These are phyloP conservation scores for Metschnikowia vanudenii DNA, from an alignment of 805 yeast genomes.

Conservation along the genomic window DNA sequence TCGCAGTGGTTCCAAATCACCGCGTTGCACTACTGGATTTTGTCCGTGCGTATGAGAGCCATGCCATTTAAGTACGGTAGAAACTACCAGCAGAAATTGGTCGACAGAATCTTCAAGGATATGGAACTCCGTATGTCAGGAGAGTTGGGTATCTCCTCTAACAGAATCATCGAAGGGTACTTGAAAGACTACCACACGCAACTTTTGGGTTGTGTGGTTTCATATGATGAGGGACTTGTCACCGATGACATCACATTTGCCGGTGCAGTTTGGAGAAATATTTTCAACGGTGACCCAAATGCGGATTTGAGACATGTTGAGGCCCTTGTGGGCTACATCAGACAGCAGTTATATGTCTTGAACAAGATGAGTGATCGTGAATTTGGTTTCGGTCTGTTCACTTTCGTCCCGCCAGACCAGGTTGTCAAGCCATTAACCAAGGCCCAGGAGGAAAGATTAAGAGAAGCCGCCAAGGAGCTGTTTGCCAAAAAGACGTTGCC, in stretches of 20 bases:
- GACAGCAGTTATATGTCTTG: constrained; percentile 85
- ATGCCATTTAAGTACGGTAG: constrained; percentile 88
- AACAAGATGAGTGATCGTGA: constrained; percentile 86
- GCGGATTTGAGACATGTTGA: constrained; percentile 82
- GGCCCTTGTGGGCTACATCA: constrained; percentile 83
- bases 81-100: constrained; percentile 87
- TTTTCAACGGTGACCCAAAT: constrained; percentile 81
- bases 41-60: constrained; percentile 93
- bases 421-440: constrained; percentile 69
- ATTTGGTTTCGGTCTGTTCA: constrained; percentile 87
- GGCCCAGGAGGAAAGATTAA: constrained; percentile 59
- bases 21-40: constrained; percentile 87
- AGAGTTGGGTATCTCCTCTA: constrained; percentile 81
- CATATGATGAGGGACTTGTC: constrained; percentile 89
- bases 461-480: constrained; percentile 48
- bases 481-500: constrained; percentile 58
- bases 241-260: constrained; percentile 78
- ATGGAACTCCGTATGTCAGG: constrained; percentile 82
- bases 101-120: constrained; percentile 86
- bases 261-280: constrained; percentile 83
- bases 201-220: constrained; percentile 81
- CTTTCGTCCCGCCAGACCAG: constrained; percentile 78
- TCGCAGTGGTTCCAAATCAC: constrained; percentile 97
- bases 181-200: constrained; percentile 89
- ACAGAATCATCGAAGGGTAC: constrained; percentile 79